A percentile compares a stretch with the other conserved stretches of the same genome.
Evolutionary conservation across 768 basidiomycete species (phyloP).

Genomic region (Tylopilus vinaceipallidus): DNA sequence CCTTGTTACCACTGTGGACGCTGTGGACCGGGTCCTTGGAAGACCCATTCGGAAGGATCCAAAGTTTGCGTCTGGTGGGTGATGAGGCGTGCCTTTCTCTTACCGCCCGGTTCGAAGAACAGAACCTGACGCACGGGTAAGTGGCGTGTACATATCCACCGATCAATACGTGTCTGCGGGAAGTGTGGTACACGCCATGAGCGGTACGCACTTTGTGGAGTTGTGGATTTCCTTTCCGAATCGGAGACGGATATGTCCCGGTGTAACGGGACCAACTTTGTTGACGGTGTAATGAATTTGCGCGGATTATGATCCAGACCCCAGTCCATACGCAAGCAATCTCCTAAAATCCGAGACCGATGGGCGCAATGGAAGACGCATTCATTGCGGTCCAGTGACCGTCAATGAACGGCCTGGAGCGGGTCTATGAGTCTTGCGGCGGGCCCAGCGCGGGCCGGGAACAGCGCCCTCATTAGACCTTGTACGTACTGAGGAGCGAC

Average conservation of each 20-base stretch:
- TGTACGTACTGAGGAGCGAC: neutral
- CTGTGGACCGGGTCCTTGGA: neutral
- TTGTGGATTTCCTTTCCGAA: neutral
- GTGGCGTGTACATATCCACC: neutral
- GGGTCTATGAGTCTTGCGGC: neutral
- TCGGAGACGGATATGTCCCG: neutral
- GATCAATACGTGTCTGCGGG: neutral
- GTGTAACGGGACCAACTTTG: neutral
- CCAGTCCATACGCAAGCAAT: neutral
- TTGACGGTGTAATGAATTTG: neutral
- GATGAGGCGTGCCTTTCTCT: neutral
- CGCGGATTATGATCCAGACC: neutral
- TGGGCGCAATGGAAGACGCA: neutral
- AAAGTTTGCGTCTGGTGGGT: neutral
- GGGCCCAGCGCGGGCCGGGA: neutral
- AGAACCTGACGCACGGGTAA: neutral
- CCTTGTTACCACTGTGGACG: neutral
- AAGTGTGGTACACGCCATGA: neutral
- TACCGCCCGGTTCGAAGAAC: neutral
- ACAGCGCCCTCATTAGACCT: neutral
- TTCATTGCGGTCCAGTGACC: neutral
- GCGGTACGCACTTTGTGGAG: neutral
- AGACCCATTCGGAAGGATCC: neutral
- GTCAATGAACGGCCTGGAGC: neutral
- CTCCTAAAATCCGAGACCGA: neutral